Conservation (phyloP, 768 basidiomycete genomes). For the Albatrellus ellisii region DNA sequence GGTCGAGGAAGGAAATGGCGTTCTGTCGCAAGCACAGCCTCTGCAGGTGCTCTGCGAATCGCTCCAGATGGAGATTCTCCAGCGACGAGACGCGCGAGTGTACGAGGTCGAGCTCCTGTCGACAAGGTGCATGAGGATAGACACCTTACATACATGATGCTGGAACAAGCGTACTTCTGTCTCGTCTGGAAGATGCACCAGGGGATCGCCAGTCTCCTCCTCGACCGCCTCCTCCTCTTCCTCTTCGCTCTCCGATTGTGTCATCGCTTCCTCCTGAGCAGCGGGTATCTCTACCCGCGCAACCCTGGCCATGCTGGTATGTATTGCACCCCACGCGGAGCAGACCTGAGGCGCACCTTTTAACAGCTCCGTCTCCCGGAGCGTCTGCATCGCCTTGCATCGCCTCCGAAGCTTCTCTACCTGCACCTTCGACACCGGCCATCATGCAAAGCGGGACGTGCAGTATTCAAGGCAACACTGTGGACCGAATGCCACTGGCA, state of each 20-base stretch:
- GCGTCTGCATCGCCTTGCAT: too few relatives aligned
- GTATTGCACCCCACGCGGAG: too few relatives aligned
- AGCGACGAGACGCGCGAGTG: slow-evolving; percentile 68
- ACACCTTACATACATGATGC: background rate
- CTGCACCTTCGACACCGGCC: too few relatives aligned
- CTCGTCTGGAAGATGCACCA: slow-evolving; percentile 73
- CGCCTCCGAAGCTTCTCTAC: too few relatives aligned
- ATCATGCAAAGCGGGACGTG: too few relatives aligned
- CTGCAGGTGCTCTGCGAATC: slow-evolving; percentile 60
- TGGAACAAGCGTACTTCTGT: slow-evolving; percentile 46
- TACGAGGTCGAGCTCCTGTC: slow-evolving; percentile 76
- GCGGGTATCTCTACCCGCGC: slow-evolving; percentile 11
- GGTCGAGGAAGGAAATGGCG: slow-evolving; percentile 57
- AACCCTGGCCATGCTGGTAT: too few relatives aligned
- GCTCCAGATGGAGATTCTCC: slow-evolving; percentile 47
- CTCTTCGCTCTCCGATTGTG: slow-evolving; percentile 41
- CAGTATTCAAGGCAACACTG: too few relatives aligned
- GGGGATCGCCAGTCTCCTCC: slow-evolving; percentile 34
- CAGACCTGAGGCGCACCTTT: too few relatives aligned
- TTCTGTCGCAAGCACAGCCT: slow-evolving; percentile 82
- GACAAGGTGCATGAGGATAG: slow-evolving; percentile 7
- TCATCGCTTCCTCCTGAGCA: too few relatives aligned
- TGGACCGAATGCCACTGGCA: too few relatives aligned
- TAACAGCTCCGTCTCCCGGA: too few relatives aligned
- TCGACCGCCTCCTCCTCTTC: slow-evolving; percentile 28